These are phyloP conservation scores for Pseudogymnoascus sp. DNA, from an alignment of 2,329 filamentous ascomycete genomes.

Conservation along the genomic window DNA sequence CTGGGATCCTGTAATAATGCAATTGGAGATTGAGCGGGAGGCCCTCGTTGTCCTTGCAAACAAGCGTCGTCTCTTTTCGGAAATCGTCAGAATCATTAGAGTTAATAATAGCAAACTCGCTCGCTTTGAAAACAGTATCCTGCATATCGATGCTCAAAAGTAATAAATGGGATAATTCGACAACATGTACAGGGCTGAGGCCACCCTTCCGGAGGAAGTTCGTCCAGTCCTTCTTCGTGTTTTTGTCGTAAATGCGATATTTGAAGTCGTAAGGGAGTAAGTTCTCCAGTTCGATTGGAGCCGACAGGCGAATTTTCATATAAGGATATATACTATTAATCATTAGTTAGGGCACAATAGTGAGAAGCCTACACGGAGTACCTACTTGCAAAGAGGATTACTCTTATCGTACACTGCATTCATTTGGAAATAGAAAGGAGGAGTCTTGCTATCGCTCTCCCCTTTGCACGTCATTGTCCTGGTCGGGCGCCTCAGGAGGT, in stretches of 20 bases:
- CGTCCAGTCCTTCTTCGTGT: slow-evolving; percentile 97
- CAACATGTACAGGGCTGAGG: slow-evolving; percentile 92
- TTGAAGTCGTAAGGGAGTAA: slow-evolving; percentile 97
- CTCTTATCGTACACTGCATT: slow-evolving; percentile 77
- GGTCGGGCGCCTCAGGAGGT: slow-evolving; percentile 75
- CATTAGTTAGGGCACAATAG: slow-evolving; percentile 25
- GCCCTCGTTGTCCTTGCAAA: slow-evolving; percentile 78
- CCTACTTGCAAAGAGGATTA: slow-evolving; percentile 69
- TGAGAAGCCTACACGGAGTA: slow-evolving; percentile 8
- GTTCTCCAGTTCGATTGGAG: slow-evolving; percentile 90
- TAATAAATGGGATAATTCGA: slow-evolving; percentile 87
- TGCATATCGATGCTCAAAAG: slow-evolving; percentile 94
- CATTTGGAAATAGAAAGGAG: slow-evolving; percentile 94
- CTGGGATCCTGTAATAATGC: slow-evolving; percentile 83
- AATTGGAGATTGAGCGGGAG: slow-evolving; percentile 72
- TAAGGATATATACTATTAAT: slow-evolving; percentile 68
- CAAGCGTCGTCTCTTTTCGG: slow-evolving; percentile 67
- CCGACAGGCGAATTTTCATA: slow-evolving; percentile 86
- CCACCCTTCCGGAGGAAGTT: slow-evolving; percentile 96
- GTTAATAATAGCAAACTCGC: slow-evolving; percentile 97
- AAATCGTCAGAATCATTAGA: slow-evolving; percentile 82
- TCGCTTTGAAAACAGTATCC: slow-evolving; percentile 87
- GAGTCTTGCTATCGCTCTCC: slow-evolving; percentile 66
- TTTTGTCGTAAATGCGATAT: slow-evolving; percentile 97
- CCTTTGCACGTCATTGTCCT: slow-evolving; percentile 82